phyloP scores from a whole-genome alignment of 176 grass and related monocot species.

The Eragrostis curvula region DNA sequence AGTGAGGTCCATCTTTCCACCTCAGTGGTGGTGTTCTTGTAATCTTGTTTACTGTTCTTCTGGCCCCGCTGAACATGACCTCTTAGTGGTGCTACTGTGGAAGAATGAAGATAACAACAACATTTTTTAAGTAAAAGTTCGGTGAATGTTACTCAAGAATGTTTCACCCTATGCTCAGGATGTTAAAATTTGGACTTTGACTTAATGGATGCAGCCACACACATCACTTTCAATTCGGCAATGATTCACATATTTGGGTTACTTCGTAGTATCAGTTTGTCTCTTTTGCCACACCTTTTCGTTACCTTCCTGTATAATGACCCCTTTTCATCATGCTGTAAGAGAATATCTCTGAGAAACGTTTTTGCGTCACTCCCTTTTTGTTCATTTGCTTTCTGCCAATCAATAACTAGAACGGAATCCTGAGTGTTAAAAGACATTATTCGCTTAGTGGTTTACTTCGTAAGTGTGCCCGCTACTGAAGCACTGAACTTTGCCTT shows the following conservation, averaged over 20 bases:
- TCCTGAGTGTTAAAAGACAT: slow-evolving; percentile 22
- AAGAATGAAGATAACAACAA: slow-evolving; percentile 10
- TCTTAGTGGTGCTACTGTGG: slow-evolving; percentile 21
- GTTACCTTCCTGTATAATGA: slow-evolving; percentile 37
- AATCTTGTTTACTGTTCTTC: slow-evolving; percentile 32
- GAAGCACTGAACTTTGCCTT: slow-evolving; percentile 29
- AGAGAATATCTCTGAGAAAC: slow-evolving; percentile 18
- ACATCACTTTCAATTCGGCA: slow-evolving; percentile 56
- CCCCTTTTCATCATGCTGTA: neutral
- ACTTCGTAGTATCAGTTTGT: slow-evolving; percentile 39
- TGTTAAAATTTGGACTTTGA: slow-evolving; percentile 25
- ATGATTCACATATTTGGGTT: slow-evolving; percentile 51
- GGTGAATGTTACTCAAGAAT: slow-evolving; percentile 19
- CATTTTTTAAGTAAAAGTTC: slow-evolving; percentile 29
- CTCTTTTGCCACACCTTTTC: slow-evolving; percentile 48
- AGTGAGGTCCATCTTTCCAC: slow-evolving; percentile 2
- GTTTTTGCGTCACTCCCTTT: slow-evolving; percentile 28
- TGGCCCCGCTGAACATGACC: slow-evolving; percentile 21
- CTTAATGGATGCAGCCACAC: slow-evolving; percentile 34
- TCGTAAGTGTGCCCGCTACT: slow-evolving; percentile 19
- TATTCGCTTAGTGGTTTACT: neutral
- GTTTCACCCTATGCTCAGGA: neutral
- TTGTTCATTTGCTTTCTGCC: slow-evolving; percentile 12
- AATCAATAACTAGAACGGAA: slow-evolving; percentile 21
- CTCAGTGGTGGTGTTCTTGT: slow-evolving; percentile 14